These are phyloP conservation scores for Wallacemonas sp. DNA, from an alignment of 208 protist genomes.

Conservation along the genomic window DNA sequence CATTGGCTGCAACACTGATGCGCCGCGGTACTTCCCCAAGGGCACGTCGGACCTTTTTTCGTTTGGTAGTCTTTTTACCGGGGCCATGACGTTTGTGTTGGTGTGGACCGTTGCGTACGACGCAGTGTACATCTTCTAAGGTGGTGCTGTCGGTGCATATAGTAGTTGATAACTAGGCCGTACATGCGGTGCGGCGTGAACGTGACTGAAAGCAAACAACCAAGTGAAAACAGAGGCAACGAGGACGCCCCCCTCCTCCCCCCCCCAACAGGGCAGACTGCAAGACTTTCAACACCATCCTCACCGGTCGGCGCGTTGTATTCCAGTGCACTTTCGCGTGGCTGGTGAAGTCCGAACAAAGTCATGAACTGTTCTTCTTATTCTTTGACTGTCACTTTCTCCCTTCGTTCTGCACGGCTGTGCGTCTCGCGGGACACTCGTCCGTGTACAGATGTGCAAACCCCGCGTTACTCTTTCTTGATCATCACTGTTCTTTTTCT, in stretches of 20 bases:
- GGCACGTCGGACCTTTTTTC: slow-evolving; percentile 71
- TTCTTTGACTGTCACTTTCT: slow-evolving; percentile 15
- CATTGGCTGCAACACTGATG: slow-evolving; percentile 53
- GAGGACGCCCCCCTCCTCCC: no score
- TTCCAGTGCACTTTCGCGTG: no score
- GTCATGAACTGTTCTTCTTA: no score
- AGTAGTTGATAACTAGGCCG: neutral
- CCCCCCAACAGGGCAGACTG: no score
- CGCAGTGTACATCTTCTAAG: slow-evolving; percentile 89
- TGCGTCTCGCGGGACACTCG: no score
- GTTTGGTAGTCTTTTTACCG: slow-evolving; percentile 55
- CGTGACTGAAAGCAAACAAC: neutral
- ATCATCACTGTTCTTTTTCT: no score
- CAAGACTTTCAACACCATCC: no score
- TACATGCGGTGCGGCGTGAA: neutral
- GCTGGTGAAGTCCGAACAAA: no score
- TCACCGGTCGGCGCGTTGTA: no score
- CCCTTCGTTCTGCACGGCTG: slow-evolving; percentile 6
- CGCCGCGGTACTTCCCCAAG: slow-evolving; percentile 75
- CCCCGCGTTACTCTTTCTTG: no score
- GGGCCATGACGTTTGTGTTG: slow-evolving; percentile 83
- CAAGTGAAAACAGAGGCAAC: no score
- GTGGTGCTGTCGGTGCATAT: neutral
- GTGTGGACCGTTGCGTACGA: slow-evolving; percentile 89
- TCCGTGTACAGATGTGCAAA: no score